Conservation (phyloP, 129 eudicot genomes). For the Dittrichia graveolens region DNA sequence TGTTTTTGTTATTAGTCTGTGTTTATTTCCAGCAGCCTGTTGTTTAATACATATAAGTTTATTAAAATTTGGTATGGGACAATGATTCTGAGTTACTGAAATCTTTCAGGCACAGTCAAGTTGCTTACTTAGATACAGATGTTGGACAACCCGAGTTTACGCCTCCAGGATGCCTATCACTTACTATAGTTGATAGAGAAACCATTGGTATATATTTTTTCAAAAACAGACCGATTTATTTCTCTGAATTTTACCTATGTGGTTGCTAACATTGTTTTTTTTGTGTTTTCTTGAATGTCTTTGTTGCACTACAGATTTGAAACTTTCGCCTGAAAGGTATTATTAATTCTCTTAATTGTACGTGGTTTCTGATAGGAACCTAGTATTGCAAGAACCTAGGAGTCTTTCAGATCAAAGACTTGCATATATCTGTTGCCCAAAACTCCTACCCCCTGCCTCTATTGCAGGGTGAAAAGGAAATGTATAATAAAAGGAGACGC, state of each 20-base stretch:
- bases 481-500: too few relatives aligned
- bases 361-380: too few relatives aligned
- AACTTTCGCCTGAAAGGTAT: conserved; percentile 84
- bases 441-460: too few relatives aligned
- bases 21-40: not conserved
- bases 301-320: conserved; percentile 52
- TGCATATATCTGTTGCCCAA: too few relatives aligned
- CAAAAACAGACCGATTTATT: not conserved
- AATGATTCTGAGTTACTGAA: not conserved
- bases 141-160: conserved; percentile 98
- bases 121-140: conserved; percentile 95
- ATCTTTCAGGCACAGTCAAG: conserved; percentile 64
- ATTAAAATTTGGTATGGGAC: not conserved
- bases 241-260: not conserved
- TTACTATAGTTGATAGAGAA: conserved; percentile 62
- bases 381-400: too few relatives aligned
- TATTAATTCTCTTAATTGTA: not conserved
- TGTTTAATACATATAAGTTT: not conserved
- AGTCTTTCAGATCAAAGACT: too few relatives aligned
- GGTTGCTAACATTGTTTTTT: conserved; percentile 20
- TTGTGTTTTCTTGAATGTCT: conserved; percentile 7
- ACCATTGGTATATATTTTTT: conserved; percentile 53
- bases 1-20: not conserved
- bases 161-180: conserved; percentile 94
- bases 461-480: too few relatives aligned